These are phyloP conservation scores for Davidsoniella eucalypti DNA, from an alignment of 2,329 filamentous ascomycete genomes.

Conservation along the genomic window DNA sequence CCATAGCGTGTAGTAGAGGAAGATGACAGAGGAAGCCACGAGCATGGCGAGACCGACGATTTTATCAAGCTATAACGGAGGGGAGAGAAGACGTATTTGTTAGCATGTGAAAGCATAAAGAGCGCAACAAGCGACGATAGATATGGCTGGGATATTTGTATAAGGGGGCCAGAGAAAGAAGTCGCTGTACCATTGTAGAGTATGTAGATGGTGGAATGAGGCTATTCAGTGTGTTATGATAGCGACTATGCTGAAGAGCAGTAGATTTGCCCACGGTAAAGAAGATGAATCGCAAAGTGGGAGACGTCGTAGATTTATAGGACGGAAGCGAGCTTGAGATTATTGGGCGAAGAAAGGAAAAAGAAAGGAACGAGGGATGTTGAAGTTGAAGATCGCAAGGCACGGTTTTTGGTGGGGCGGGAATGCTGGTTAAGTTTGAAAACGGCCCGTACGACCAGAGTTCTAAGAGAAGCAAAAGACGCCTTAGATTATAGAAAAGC, in stretches of 20 bases:
- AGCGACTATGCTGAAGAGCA: neutral
- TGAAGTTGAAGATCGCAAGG: neutral
- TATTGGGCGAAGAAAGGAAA: neutral
- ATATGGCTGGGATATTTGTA: no score
- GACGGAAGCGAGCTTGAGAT: no score
- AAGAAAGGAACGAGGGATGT: neutral
- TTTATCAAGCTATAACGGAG: conserved; percentile 65
- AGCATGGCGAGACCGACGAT: conserved; percentile 52
- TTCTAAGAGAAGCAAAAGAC: no score
- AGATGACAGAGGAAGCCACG: conserved; percentile 46
- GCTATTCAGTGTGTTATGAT: neutral
- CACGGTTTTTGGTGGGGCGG: neutral
- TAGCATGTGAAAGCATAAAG: neutral
- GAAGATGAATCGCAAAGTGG: no score
- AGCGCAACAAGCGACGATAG: neutral
- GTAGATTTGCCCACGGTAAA: no score
- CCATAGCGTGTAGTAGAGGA: conserved; percentile 91
- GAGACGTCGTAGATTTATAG: no score
- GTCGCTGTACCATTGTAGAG: conserved; percentile 7
- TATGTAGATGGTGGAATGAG: neutral
- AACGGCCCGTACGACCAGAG: no score
- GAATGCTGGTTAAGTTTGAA: neutral
- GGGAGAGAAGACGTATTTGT: neutral
- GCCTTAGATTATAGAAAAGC: no score
- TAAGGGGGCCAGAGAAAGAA: neutral